Evolutionary conservation across 306 rosid species (phyloP).

Genomic region (Pyrus betulifolia): DNA sequence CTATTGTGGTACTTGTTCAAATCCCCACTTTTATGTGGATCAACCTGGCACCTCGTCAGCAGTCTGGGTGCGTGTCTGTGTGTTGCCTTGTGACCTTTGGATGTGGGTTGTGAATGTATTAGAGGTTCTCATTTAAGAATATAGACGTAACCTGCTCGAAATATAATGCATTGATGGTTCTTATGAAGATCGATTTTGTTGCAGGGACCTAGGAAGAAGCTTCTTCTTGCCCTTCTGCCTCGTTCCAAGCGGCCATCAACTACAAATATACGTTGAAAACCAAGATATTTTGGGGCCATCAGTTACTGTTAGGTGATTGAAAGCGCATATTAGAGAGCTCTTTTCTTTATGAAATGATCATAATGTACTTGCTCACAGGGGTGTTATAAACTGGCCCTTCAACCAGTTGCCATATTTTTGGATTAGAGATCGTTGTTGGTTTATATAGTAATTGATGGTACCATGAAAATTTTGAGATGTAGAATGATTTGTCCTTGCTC

Average conservation of each 20-base stretch:
- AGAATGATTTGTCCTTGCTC: background rate
- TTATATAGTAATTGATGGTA: slow-evolving; percentile 12
- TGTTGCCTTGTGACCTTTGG: background rate
- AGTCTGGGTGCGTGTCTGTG: background rate
- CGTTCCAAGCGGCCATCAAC: slow-evolving; percentile 52
- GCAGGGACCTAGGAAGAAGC: slow-evolving; percentile 96
- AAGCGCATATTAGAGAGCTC: slow-evolving; percentile 3
- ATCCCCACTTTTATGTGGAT: background rate
- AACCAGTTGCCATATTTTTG: slow-evolving; percentile 25
- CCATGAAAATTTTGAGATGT: slow-evolving; percentile 26
- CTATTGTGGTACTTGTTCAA: background rate
- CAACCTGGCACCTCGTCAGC: background rate
- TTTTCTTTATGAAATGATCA: slow-evolving; percentile 12
- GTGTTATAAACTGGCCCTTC: slow-evolving; percentile 12
- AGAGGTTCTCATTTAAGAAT: background rate
- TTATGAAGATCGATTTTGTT: slow-evolving; percentile 30
- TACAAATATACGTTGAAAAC: slow-evolving; percentile 17
- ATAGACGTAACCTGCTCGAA: background rate
- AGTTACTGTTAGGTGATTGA: slow-evolving; percentile 8
- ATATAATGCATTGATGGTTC: background rate
- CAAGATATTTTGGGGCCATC: slow-evolving; percentile 14
- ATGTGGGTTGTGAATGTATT: background rate
- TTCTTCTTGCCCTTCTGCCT: slow-evolving; percentile 65
- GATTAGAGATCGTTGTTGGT: slow-evolving; percentile 5
- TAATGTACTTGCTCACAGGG: slow-evolving; percentile 22